Conservation (phyloP, 495 filamentous ascomycete species). For the Copromyces sp. region DNA sequence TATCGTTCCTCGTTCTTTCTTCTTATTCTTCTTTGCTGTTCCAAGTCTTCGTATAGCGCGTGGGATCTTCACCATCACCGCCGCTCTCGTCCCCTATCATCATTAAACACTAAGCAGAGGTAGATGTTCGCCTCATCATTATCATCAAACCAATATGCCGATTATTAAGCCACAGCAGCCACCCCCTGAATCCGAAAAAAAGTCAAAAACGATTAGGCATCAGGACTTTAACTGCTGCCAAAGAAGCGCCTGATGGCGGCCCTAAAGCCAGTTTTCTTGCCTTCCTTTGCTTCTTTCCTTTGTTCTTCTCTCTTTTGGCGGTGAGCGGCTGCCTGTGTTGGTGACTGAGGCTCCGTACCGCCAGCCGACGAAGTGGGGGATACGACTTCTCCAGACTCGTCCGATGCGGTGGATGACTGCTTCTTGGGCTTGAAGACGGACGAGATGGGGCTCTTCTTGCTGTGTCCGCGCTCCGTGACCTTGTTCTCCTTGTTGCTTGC, state of each 20-base stretch:
- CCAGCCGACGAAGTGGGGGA: constrained; percentile 8
- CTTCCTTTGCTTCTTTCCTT: constrained; percentile 57
- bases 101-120: background rate
- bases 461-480: constrained; percentile 5
- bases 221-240: background rate
- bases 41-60: background rate
- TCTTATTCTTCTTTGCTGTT: background rate
- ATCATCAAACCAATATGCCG: background rate
- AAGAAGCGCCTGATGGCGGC: constrained; percentile 35
- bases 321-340: constrained; percentile 7
- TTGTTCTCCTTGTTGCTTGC: constrained; percentile 12
- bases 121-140: background rate
- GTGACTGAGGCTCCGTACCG: constrained; percentile 13
- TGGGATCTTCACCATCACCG: background rate
- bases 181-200: background rate
- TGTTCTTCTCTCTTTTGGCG: constrained; percentile 24
- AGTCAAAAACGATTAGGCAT: background rate
- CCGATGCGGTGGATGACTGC: constrained; percentile 1
- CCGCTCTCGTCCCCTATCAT: background rate
- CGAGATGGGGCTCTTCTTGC: constrained; percentile 9
- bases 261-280: constrained; percentile 73
- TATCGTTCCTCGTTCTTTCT: background rate
- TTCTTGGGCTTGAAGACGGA: constrained; percentile 5
- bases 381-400: constrained; percentile 6
- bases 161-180: background rate